Evolutionary conservation across 1,284 basidiomycete genomes (phyloP), one percentile per base, ranked within the genome.

Genomic region (Boletus mariae): DNA sequence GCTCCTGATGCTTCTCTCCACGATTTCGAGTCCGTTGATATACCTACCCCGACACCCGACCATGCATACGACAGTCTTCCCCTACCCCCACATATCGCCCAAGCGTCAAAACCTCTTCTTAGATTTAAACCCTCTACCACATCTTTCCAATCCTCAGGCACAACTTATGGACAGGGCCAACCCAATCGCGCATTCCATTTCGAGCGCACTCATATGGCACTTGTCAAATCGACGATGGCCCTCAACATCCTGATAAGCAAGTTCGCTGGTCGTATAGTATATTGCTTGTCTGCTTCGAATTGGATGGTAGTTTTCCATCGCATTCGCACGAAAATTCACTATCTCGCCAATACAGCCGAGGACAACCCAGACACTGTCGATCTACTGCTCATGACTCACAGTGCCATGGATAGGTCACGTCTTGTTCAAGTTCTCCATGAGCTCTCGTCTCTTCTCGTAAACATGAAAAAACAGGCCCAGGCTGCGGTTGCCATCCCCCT

Each of bases 231-330:
- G 2, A 68, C 79, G 3, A 68, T 77, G 45, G 77, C 82, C 9
- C 73, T 90, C 51, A 83, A 82, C 59, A 73, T 75, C 13, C 73
- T 87, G 32, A 84, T 90, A 56, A 77, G 80, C 53, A 83, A 85
- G 64, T 86, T 80, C 60, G 79, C 85, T 6, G 88, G 90, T 12
- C 84, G 87, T 45, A 85, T 96, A 61, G 80, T 97, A 42, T 95
- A 91, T 68, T 87, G 90, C 66, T 79, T 98, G 13, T 95, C 94
- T 7, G 86, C 91, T 0, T 90, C 90, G 20, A 97, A 98, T 66
- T 98, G 94, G 94, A 72, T 75, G 32, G 80, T 92, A 8, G 87
- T 98, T 17, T 82, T 90, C 59, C 73, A 80, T 23, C 81, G 90
- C 17, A 80, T 96, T 54, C 83, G 85, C 53, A 76, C 77, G 43